Percentiles rank a stretch among this genome's conserved stretches.
phyloP scores from a whole-genome alignment of 2,329 filamentous ascomycete species.

The Verticillium alfalfae region DNA sequence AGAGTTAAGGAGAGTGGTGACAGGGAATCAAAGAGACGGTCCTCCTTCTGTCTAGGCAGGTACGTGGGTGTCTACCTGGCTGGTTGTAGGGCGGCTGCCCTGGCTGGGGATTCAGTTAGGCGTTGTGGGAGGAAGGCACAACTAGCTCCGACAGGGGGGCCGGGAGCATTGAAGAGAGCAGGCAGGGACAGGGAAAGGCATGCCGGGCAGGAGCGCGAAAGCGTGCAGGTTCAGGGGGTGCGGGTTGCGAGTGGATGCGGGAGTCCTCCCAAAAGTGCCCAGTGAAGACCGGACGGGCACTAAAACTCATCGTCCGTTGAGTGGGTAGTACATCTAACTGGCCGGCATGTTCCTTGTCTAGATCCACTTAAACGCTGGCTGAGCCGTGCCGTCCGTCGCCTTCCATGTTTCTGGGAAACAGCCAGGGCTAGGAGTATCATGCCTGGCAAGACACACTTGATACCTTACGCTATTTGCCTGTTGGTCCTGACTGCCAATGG shows the following conservation, averaged over 20 bases:
- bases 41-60: no score
- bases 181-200: neutral
- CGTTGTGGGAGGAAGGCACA: neutral
- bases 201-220: neutral
- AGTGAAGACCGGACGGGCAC: slow-evolving; percentile 5
- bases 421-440: neutral
- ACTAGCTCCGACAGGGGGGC: neutral
- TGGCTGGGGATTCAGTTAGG: neutral
- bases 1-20: neutral
- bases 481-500: neutral
- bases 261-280: slow-evolving; percentile 2
- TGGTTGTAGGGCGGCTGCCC: no score
- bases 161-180: neutral
- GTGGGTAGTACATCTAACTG: neutral
- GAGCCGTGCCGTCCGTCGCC: neutral
- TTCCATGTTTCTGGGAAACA: neutral
- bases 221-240: neutral
- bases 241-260: neutral
- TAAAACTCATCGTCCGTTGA: slow-evolving; percentile 1
- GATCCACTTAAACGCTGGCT: neutral
- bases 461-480: neutral
- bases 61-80: no score
- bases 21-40: neutral
- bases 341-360: neutral
- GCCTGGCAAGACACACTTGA: neutral